Evolutionary conservation across 1,284 basidiomycete genomes (phyloP), one percentile per base, ranked within the genome.

Genomic region (Malassezia sp.): DNA sequence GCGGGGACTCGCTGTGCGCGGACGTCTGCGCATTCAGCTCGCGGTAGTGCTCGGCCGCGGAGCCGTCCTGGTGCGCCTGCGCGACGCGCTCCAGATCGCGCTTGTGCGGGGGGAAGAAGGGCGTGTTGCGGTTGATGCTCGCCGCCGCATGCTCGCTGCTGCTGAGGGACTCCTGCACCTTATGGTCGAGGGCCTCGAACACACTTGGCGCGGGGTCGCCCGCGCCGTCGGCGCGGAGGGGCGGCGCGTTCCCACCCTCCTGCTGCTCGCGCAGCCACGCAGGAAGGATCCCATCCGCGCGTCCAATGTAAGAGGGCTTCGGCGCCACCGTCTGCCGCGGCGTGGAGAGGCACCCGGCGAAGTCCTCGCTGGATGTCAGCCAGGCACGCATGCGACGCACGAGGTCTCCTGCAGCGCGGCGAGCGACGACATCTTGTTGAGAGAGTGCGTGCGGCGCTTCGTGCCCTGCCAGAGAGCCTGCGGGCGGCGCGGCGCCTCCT

Each of bases 211-310:
- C 45, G 2, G 53, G 50, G 3, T 52, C 33, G 9, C 49, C 45
- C 14, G 48, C 42, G 3, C 46, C 59, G 20, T 59, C 56, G 2
- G 53, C 53, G 10, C 57, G 56, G 28, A 35, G 37, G 31, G 59
- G 61, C 5, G 56, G 60, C 9, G 59, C 53, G 14, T 52, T 57
- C n/a, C 61, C 66, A 2, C 67, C 42, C 45, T 60, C 59, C 31
- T 70, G 63, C 42, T 70, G 67, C 52, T 70, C 67, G 34, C 58
- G 58, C 31, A 70, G 49, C 67, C 67, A 70, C 4, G 57, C 53
- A 2, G 67, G 67, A 23, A 69, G 36, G 0, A 54, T 57, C 1
- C 50, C 48, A 35, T 64, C 63, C 42, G 50, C 53, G 27, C 53
- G 54, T 18, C 51, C 33, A 18, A 59, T 32, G 21, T 64, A 64